A percentile compares a stretch with the other conserved stretches of the same genome.
phyloP scores from a whole-genome alignment of 768 basidiomycete genomes.

The Collybia nuda region DNA sequence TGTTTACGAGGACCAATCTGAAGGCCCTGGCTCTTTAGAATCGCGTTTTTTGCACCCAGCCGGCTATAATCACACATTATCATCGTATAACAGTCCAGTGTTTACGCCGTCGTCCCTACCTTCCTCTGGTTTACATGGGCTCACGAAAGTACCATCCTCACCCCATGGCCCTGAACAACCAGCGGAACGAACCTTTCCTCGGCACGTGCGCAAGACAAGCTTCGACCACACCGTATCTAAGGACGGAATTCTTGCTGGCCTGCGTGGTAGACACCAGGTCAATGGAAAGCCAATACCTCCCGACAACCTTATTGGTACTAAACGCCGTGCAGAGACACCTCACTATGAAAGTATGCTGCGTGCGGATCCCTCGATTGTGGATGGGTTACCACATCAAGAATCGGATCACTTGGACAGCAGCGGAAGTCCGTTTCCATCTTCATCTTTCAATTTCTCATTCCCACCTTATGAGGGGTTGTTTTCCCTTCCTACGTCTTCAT shows the following conservation, averaged over 20 bases:
- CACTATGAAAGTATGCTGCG: slow-evolving; percentile 80
- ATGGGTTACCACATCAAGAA: slow-evolving; percentile 27
- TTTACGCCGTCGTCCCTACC: slow-evolving; percentile 76
- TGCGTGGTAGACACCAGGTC: slow-evolving; percentile 75
- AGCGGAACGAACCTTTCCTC: slow-evolving; percentile 58
- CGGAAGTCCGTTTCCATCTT: slow-evolving; percentile 60
- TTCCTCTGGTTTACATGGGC: slow-evolving; percentile 65
- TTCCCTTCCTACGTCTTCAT: slow-evolving; percentile 38
- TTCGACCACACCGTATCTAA: slow-evolving; percentile 89
- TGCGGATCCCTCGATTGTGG: slow-evolving; percentile 67
- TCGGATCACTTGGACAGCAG: slow-evolving; percentile 36
- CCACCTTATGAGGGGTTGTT: slow-evolving; percentile 66
- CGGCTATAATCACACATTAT: slow-evolving; percentile 37
- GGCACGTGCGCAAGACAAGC: slow-evolving; percentile 90
- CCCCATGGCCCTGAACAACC: slow-evolving; percentile 31
- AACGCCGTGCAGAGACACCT: slow-evolving; percentile 80
- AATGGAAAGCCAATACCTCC: slow-evolving; percentile 72
- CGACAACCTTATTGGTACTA: slow-evolving; percentile 66
- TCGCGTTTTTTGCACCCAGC: slow-evolving; percentile 24
- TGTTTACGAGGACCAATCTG: slow-evolving; percentile 44
- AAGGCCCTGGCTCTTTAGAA: slow-evolving; percentile 29
- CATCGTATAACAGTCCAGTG: slow-evolving; percentile 44
- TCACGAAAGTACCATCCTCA: slow-evolving; percentile 40
- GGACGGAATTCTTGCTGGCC: slow-evolving; percentile 56
- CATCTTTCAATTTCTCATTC: slow-evolving; percentile 73